Conservation (phyloP, 441 rosid species). For the Oxalis stricta region DNA sequence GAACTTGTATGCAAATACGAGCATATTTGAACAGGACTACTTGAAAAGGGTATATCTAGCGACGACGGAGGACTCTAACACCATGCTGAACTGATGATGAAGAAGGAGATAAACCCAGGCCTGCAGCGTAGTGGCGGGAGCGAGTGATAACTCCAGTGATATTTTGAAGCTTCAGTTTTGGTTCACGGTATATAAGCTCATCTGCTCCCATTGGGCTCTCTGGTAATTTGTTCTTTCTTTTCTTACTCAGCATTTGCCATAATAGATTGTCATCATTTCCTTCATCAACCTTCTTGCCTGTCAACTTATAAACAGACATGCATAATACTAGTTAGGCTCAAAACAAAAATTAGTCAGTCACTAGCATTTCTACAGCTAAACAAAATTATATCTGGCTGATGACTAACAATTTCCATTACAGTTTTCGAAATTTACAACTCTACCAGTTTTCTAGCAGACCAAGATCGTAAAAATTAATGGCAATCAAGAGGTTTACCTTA, state of each 20-base stretch:
- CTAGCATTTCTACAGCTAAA: background rate
- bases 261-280: slow-evolving; percentile 22
- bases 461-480: background rate
- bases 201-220: slow-evolving; percentile 36
- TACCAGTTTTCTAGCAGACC: background rate
- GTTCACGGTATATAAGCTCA: slow-evolving; percentile 12
- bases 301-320: too few species aligned
- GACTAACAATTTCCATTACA: too few species aligned
- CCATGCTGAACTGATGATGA: too few species aligned
- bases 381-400: too few species aligned
- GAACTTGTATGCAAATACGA: too few species aligned
- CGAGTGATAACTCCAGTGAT: too few species aligned
- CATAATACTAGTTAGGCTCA: background rate
- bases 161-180: slow-evolving; percentile 5
- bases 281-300: slow-evolving; percentile 17
- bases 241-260: slow-evolving; percentile 33
- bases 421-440: background rate
- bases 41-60: too few species aligned
- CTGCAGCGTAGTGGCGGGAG: too few species aligned
- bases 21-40: too few species aligned
- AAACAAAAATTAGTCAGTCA: background rate
- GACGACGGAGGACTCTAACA: too few species aligned
- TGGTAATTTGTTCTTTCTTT: slow-evolving; percentile 21
- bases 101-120: too few species aligned
- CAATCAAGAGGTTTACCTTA: background rate